Conservation (phyloP, 495 filamentous ascomycete genomes). For the Lophiotrema nucula region DNA sequence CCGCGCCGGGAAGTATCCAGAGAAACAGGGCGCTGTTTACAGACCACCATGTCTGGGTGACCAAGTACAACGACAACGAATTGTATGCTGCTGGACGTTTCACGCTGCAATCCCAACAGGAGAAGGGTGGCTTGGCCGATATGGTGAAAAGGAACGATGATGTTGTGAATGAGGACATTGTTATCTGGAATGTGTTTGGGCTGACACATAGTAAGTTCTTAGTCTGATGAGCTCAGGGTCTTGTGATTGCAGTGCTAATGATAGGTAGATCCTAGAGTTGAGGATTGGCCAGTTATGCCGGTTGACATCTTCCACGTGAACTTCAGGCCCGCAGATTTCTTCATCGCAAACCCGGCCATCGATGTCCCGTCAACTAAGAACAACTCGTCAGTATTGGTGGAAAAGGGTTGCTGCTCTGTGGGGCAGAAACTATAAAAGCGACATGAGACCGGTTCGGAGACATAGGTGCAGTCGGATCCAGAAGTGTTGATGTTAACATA, state of each 20-base stretch:
- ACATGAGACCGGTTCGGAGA: no score
- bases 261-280: slow-evolving; percentile 42
- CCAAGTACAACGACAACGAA: slow-evolving; percentile 38
- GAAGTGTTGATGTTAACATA: no score
- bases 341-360: slow-evolving; percentile 54
- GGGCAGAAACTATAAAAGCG: slow-evolving; percentile 10
- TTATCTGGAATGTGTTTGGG: slow-evolving; percentile 63
- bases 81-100: slow-evolving; percentile 35
- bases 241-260: neutral
- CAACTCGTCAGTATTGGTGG: slow-evolving; percentile 48
- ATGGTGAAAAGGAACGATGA: slow-evolving; percentile 44
- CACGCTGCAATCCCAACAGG: slow-evolving; percentile 45
- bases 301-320: slow-evolving; percentile 59
- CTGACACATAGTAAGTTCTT: slow-evolving; percentile 50
- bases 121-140: slow-evolving; percentile 46
- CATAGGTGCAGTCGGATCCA: no score
- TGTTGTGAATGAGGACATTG: slow-evolving; percentile 50
- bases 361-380: slow-evolving; percentile 57
- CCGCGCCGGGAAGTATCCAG: slow-evolving; percentile 22
- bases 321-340: slow-evolving; percentile 55
- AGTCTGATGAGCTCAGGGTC: neutral
- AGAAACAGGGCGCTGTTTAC: slow-evolving; percentile 32
- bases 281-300: slow-evolving; percentile 64
- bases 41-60: slow-evolving; percentile 40
- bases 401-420: slow-evolving; percentile 22